A percentile compares a stretch with the other conserved stretches of the same genome.
Evolutionary conservation across 2,329 filamentous ascomycete genomes (phyloP).

Genomic region (Xylaria sp.): DNA sequence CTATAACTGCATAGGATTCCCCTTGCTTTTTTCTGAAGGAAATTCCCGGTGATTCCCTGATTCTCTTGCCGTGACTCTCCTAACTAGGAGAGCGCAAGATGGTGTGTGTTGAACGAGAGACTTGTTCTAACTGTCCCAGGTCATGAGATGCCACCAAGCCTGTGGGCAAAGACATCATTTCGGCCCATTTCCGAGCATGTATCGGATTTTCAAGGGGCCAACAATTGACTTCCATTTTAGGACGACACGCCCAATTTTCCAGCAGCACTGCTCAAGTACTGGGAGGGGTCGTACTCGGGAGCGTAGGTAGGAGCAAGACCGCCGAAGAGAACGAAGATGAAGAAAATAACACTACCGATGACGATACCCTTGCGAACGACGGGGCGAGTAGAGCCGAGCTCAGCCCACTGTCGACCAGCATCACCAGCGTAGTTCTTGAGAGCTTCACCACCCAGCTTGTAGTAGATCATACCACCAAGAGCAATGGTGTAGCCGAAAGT

Average conservation of each 20-base stretch:
- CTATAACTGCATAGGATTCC: neutral
- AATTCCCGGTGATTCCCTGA: neutral
- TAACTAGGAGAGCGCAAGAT: neutral
- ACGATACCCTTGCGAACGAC: slow-evolving; percentile 72
- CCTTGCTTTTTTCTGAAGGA: neutral
- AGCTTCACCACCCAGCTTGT: slow-evolving; percentile 79
- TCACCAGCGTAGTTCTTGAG: slow-evolving; percentile 73
- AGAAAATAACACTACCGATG: slow-evolving; percentile 56
- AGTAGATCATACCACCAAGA: slow-evolving; percentile 73
- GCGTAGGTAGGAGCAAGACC: slow-evolving; percentile 59
- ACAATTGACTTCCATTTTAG: slow-evolving; percentile 9
- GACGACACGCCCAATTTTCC: slow-evolving; percentile 41
- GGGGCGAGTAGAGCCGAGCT: slow-evolving; percentile 74
- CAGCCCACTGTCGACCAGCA: slow-evolving; percentile 72
- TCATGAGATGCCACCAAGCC: no score
- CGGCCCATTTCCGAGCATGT: no score
- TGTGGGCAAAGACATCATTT: no score
- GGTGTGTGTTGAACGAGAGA: neutral
- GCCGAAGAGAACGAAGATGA: slow-evolving; percentile 65
- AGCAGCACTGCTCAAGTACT: slow-evolving; percentile 44
- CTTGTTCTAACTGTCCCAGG: neutral
- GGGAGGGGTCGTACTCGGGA: slow-evolving; percentile 48
- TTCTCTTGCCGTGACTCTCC: neutral
- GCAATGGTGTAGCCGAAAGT: slow-evolving; percentile 81
- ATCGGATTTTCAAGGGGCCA: neutral